Evolutionary conservation across 306 rosid species (phyloP), one percentile per base, ranked within the genome.

Genomic region (Trifolium subterraneum): DNA sequence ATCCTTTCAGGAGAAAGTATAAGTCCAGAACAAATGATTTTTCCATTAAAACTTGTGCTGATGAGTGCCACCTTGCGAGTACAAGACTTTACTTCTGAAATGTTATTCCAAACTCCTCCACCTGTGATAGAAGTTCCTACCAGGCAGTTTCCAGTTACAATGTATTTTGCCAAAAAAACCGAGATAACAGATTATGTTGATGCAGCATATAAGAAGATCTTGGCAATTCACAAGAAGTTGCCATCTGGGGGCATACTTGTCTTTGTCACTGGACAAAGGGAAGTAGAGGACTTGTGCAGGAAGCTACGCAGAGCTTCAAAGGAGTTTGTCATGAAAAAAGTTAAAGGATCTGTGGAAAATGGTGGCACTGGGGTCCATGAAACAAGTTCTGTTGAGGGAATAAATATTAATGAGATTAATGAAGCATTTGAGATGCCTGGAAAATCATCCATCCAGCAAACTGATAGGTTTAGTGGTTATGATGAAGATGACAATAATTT

Each of bases 21-120:
- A 72, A 82, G 81, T 79, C 82, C 90, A 69, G 89, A 76, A 25
- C 39, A 78, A 59, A 65, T 74, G 84, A 78, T 94, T 80, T 88
- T 82, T 82, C 98, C 95, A 16, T 79, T 94, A 71, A 94, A 88
- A 81, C 93, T 91, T 83, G 93, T 94, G 79, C 90, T 94, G 75
- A 93, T 89, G 98, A 91, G 98, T 81, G 97, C 98, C 72, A 93
- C 97, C 58, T 72, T 93, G 90, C 85, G 87, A 72, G 98, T 88
- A 44, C 90, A 91, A 83, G 98, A 93, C 71, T 93, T 93, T 73
- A 79, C 83, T 74, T 84, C 92, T 59, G 86, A 79, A 68, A 87
- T 84, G 78, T 47, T 93, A 82, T 91, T 91, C 77, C 44, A 23
- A 71, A 71, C 83, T 55, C 82, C 92, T 38, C 96, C 96, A 22